Evolutionary conservation across 192 early-diverging fungal species (phyloP).

Genomic region (Backusella tarrabulga): DNA sequence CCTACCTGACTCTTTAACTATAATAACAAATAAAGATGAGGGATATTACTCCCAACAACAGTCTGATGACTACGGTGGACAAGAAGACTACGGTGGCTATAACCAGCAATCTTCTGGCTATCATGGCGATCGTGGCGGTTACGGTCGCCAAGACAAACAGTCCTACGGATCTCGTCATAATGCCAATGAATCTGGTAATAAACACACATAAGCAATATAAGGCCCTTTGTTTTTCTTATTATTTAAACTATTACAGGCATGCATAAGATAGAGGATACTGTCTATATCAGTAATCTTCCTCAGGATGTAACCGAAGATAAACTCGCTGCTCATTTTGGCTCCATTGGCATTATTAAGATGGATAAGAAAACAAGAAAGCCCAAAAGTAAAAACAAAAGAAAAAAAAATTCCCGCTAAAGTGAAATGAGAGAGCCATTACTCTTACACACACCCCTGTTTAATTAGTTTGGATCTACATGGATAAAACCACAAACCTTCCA

Average conservation of each 20-base stretch:
- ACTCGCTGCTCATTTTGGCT: constrained; percentile 61
- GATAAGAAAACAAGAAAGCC: constrained; percentile 61
- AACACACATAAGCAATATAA: background rate
- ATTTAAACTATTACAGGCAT: constrained; percentile 6
- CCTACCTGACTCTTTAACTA: background rate
- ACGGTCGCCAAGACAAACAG: constrained; percentile 9
- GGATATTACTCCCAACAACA: background rate
- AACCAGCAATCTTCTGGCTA: constrained; percentile 11
- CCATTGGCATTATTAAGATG: constrained; percentile 70
- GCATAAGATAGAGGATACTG: constrained; percentile 51
- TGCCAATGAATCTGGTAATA: background rate
- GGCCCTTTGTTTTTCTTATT: background rate
- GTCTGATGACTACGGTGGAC: background rate
- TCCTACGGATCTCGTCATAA: constrained; percentile 9
- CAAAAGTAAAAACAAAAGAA: constrained; percentile 47
- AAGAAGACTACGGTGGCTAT: constrained; percentile 15
- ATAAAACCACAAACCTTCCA: constrained; percentile 57
- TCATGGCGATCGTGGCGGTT: background rate
- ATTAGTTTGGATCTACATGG: constrained; percentile 71
- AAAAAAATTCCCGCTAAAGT: background rate
- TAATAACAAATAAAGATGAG: background rate
- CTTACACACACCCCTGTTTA: constrained; percentile 1
- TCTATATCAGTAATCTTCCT: constrained; percentile 68
- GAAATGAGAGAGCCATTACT: constrained; percentile 42
- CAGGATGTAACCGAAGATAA: constrained; percentile 60